phyloP scores from a whole-genome alignment of 2,329 filamentous ascomycete genomes.

The Aspergillus quadricinctus region DNA sequence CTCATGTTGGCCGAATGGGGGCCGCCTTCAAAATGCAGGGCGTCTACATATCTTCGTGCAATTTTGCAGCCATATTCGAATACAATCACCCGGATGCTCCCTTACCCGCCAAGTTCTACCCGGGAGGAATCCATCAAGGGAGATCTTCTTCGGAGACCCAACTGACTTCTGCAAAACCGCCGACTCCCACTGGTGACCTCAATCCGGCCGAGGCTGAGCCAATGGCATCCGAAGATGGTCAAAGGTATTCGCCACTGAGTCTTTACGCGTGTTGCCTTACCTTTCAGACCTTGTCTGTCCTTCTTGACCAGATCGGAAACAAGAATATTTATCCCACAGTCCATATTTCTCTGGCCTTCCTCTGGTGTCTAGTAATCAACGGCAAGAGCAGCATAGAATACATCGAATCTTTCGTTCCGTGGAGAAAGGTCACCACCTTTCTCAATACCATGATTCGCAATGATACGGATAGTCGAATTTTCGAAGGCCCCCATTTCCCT shows the following conservation, averaged over 20 bases:
- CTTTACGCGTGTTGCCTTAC: conserved; percentile 39
- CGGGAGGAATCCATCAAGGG: conserved; percentile 8
- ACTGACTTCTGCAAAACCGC: conserved; percentile 19
- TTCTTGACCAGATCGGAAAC: conserved; percentile 46
- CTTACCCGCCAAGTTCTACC: conserved; percentile 24
- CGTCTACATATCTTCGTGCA: conserved; percentile 51
- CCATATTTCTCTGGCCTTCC: conserved; percentile 52
- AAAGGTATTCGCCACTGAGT: conserved; percentile 22
- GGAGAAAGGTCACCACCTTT: conserved; percentile 47
- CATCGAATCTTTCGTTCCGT: conserved; percentile 46
- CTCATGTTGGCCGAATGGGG: conserved; percentile 45
- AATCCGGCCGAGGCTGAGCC: conserved; percentile 12
- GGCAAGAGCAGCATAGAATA: conserved; percentile 34
- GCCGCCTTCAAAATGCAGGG: conserved; percentile 51
- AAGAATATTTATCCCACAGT: conserved; percentile 52
- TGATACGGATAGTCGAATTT: conserved; percentile 30
- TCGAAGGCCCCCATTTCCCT: conserved; percentile 42
- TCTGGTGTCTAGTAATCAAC: conserved; percentile 42
- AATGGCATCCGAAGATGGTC: conserved; percentile 10
- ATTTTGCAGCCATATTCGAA: conserved; percentile 53
- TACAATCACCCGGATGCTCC: conserved; percentile 45
- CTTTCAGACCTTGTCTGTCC: conserved; percentile 40
- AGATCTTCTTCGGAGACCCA: conserved; percentile 11
- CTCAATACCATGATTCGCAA: conserved; percentile 50
- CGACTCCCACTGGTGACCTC: conserved; percentile 13